These are phyloP conservation scores for Plenodomus lindquistii DNA, from an alignment of 2,329 filamentous ascomycete genomes.

Conservation along the genomic window DNA sequence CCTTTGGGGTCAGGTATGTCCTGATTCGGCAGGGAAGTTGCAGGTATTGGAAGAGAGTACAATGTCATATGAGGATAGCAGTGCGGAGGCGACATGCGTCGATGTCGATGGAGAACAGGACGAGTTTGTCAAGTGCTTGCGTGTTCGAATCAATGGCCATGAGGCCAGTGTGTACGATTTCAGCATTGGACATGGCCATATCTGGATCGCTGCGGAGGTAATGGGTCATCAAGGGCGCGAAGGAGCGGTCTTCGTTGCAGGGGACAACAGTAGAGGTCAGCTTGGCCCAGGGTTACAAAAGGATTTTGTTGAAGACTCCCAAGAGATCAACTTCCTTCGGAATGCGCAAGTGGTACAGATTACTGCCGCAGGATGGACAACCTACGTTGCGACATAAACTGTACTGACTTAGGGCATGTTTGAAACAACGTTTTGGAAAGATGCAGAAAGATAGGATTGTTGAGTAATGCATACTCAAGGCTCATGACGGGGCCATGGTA, in stretches of 20 bases:
- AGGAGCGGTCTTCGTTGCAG: slow-evolving; percentile 29
- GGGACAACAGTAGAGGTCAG: slow-evolving; percentile 29
- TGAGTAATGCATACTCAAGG: neutral
- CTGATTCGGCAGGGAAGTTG: slow-evolving; percentile 22
- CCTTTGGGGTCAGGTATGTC: slow-evolving; percentile 38
- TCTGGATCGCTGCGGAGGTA: slow-evolving; percentile 31
- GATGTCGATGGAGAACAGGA: slow-evolving; percentile 22
- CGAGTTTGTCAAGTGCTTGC: slow-evolving; percentile 31
- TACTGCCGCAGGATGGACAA: slow-evolving; percentile 32
- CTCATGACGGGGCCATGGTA: neutral
- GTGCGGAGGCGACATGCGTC: neutral
- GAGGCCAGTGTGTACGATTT: slow-evolving; percentile 26
- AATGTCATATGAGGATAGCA: neutral
- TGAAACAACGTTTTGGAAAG: neutral
- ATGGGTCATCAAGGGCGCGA: neutral
- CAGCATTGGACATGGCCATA: slow-evolving; percentile 32
- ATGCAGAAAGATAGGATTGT: neutral
- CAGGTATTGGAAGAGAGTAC: slow-evolving; percentile 11
- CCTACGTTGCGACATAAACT: slow-evolving; percentile 14
- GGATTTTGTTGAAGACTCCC: slow-evolving; percentile 23
- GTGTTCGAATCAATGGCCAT: slow-evolving; percentile 23
- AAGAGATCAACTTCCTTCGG: slow-evolving; percentile 22
- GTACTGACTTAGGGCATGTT: neutral
- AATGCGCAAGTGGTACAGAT: slow-evolving; percentile 24
- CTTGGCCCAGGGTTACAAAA: slow-evolving; percentile 17